Percentiles rank a stretch among this genome's conserved stretches.
Conservation (phyloP, 1,284 basidiomycete species). For the Farysia itapuensis region DNA sequence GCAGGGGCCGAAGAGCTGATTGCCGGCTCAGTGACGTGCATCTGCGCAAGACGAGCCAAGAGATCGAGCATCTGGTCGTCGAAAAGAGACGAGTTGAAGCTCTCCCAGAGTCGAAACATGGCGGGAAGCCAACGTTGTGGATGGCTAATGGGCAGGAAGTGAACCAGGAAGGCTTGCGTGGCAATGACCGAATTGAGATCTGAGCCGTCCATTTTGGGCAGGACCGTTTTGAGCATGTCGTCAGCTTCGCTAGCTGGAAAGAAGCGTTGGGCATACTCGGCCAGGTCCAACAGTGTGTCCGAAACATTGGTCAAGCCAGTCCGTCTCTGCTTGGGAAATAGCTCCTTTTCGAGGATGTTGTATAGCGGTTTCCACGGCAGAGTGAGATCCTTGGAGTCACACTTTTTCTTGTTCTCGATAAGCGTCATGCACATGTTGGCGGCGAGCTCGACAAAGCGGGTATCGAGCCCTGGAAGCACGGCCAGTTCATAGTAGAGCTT, state of each 20-base stretch:
- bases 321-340: conserved; percentile 73
- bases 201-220: conserved; percentile 75
- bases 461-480: conserved; percentile 74
- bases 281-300: conserved; percentile 82
- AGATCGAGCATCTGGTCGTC: conserved; percentile 85
- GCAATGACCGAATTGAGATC: conserved; percentile 65
- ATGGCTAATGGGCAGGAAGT: conserved; percentile 54
- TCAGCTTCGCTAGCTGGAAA: conserved; percentile 85
- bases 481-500: conserved; percentile 81
- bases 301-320: conserved; percentile 64
- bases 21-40: conserved; percentile 67
- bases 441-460: conserved; percentile 71
- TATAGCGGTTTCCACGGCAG: conserved; percentile 86
- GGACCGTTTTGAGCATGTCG: conserved; percentile 80
- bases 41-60: conserved; percentile 73
- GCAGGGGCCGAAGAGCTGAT: conserved; percentile 26
- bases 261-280: conserved; percentile 79
- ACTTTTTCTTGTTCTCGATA: conserved; percentile 75
- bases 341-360: conserved; percentile 75
- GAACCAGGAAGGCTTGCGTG: conserved; percentile 56
- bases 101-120: conserved; percentile 78
- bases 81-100: conserved; percentile 75
- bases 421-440: conserved; percentile 73
- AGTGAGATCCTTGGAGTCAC: conserved; percentile 78
- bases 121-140: conserved; percentile 54